A percentile compares a stretch with the other conserved stretches of the same genome.
Evolutionary conservation across 2,329 filamentous ascomycete species (phyloP).

Genomic region (Chaetomium olivaceum): DNA sequence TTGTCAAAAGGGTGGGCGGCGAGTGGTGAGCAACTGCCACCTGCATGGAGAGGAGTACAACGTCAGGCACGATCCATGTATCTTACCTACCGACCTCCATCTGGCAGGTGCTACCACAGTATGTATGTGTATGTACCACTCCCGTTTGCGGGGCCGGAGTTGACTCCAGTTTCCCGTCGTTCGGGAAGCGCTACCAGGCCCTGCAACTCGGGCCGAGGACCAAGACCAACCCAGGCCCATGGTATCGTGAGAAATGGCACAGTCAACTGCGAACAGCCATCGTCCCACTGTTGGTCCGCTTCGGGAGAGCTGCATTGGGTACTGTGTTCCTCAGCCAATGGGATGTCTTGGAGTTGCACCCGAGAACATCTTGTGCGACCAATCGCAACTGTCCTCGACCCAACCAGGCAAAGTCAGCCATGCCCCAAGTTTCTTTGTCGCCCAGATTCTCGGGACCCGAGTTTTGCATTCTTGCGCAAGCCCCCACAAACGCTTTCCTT

Average conservation of each 20-base stretch:
- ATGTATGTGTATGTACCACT: background rate
- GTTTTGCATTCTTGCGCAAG: constrained; percentile 13
- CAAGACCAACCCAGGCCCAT: background rate
- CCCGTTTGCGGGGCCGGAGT: background rate
- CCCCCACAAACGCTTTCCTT: constrained; percentile 4
- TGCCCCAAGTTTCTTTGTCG: background rate
- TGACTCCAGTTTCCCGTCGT: background rate
- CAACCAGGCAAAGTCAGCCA: background rate
- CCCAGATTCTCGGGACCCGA: constrained; percentile 8
- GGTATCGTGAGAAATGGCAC: background rate
- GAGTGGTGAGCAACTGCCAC: background rate
- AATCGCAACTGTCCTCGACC: constrained; percentile 2
- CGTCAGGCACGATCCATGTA: too few species aligned
- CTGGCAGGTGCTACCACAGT: background rate
- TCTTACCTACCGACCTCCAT: background rate
- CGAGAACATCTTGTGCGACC: background rate
- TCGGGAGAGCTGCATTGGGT: constrained; percentile 1
- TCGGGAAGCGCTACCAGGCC: background rate
- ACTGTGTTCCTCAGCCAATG: background rate
- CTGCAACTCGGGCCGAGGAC: constrained; percentile 1
- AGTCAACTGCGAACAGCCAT: too few species aligned
- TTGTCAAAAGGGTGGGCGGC: too few species aligned
- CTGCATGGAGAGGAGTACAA: background rate
- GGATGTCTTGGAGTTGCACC: background rate
- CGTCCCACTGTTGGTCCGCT: background rate